Evolutionary conservation across 2,329 filamentous ascomycete species (phyloP).

Genomic region (Knufia petricola): DNA sequence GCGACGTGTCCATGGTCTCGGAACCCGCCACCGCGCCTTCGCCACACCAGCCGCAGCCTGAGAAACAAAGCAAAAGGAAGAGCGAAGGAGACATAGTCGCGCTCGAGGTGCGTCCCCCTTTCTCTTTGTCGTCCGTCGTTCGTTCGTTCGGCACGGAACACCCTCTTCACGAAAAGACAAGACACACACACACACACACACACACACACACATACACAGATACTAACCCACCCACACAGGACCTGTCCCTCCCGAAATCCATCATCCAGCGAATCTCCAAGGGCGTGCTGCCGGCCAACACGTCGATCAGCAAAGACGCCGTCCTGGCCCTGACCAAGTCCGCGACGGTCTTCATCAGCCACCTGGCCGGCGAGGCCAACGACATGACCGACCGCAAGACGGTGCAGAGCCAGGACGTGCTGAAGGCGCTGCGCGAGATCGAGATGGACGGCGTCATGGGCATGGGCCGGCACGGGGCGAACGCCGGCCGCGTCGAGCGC

Average conservation of each 20-base stretch:
- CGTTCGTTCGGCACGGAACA: background rate
- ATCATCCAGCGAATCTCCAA: conserved; percentile 54
- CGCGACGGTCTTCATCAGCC: conserved; percentile 58
- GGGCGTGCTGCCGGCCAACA: conserved; percentile 54
- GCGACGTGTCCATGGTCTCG: conserved; percentile 20
- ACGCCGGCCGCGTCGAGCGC: conserved; percentile 48
- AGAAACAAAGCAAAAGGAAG: conserved; percentile 7
- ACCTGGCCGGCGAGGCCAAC: conserved; percentile 45
- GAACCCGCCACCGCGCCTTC: conserved; percentile 14
- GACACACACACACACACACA: too few relatives aligned
- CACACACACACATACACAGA: too few relatives aligned
- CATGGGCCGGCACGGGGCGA: conserved; percentile 29
- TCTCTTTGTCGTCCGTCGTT: background rate
- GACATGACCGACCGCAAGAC: conserved; percentile 55
- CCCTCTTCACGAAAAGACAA: background rate
- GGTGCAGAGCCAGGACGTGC: conserved; percentile 51
- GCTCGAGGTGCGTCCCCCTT: background rate
- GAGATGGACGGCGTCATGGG: conserved; percentile 39
- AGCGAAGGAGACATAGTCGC: background rate
- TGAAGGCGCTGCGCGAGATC: conserved; percentile 50
- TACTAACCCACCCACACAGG: too few relatives aligned
- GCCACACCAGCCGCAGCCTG: conserved; percentile 2
- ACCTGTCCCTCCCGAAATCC: conserved; percentile 53
- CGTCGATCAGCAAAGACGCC: conserved; percentile 56
- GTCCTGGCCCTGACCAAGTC: conserved; percentile 55